Conservation (phyloP, 2,329 filamentous ascomycete species). For the Macrophomina phaseolina region DNA sequence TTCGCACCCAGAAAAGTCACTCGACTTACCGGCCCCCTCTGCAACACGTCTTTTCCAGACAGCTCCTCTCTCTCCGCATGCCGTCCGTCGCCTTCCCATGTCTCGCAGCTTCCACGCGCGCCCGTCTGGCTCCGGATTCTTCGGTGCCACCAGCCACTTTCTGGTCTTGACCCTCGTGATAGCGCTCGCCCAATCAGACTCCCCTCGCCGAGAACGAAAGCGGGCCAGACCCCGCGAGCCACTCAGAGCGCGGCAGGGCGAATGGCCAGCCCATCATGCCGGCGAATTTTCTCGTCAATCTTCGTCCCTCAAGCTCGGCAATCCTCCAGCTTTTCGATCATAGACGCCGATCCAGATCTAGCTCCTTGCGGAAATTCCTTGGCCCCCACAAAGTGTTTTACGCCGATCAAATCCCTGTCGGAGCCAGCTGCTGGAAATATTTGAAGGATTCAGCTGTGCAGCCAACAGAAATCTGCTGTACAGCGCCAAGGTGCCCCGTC, state of each 20-base stretch:
- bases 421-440: background rate
- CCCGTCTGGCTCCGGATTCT: background rate
- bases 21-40: background rate
- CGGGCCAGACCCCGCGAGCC: background rate
- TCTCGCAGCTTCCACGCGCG: background rate
- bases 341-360: too few species aligned
- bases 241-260: background rate
- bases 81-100: too few species aligned
- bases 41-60: background rate
- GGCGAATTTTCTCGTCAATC: background rate
- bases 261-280: background rate
- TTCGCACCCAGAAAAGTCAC: background rate
- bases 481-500: background rate
- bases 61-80: background rate
- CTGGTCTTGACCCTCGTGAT: conserved; percentile 14
- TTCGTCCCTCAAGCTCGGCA: background rate
- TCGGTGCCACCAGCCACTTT: background rate
- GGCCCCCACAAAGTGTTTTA: conserved; percentile 1
- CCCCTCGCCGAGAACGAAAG: background rate
- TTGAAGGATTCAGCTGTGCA: conserved; percentile 17
- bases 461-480: background rate
- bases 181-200: conserved; percentile 1
- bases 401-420: background rate
- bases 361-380: background rate
- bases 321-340: background rate